phyloP scores from a whole-genome alignment of 352 stramenopile genomes.

The Plasmopara viticola region DNA sequence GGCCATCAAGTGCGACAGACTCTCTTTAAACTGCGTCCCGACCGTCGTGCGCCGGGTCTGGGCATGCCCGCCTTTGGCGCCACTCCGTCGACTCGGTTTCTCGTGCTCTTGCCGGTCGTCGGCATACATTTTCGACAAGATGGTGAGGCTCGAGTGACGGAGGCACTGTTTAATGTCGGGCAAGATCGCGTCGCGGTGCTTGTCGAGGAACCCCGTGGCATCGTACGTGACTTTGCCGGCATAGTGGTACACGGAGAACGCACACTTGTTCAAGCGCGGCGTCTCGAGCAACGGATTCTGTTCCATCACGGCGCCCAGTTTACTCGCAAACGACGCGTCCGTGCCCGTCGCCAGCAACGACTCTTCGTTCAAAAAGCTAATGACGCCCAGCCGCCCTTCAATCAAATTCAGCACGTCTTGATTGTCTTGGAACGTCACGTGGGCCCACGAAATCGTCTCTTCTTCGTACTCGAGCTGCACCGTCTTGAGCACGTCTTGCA shows the following conservation, averaged over 20 bases:
- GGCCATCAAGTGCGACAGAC: constrained; percentile 75
- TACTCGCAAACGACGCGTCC: constrained; percentile 84
- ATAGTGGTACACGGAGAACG: constrained; percentile 85
- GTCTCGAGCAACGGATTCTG: constrained; percentile 84
- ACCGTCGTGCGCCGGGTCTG: constrained; percentile 69
- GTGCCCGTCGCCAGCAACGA: constrained; percentile 77
- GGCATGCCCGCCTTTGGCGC: constrained; percentile 42
- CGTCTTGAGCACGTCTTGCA: constrained; percentile 90
- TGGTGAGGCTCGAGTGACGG: constrained; percentile 55
- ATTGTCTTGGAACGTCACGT: constrained; percentile 88
- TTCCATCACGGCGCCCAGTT: constrained; percentile 82
- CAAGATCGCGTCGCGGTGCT: constrained; percentile 78
- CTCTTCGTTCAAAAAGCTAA: constrained; percentile 89
- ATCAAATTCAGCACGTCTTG: constrained; percentile 88
- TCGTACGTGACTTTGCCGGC: constrained; percentile 84
- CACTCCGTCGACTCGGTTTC: constrained; percentile 7
- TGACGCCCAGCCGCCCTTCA: constrained; percentile 82
- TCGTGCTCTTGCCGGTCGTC: constrained; percentile 18
- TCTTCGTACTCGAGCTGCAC: constrained; percentile 88
- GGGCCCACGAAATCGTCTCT: constrained; percentile 88
- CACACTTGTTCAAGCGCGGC: constrained; percentile 72
- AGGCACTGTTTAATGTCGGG: constrained; percentile 84
- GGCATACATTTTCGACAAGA: constrained; percentile 68
- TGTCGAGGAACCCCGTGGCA: constrained; percentile 75
- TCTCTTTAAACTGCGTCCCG: constrained; percentile 83